Base-by-base conservation (phyloP, 495 filamentous ascomycete genomes). In the Neurospora tetrasperma region DNA sequence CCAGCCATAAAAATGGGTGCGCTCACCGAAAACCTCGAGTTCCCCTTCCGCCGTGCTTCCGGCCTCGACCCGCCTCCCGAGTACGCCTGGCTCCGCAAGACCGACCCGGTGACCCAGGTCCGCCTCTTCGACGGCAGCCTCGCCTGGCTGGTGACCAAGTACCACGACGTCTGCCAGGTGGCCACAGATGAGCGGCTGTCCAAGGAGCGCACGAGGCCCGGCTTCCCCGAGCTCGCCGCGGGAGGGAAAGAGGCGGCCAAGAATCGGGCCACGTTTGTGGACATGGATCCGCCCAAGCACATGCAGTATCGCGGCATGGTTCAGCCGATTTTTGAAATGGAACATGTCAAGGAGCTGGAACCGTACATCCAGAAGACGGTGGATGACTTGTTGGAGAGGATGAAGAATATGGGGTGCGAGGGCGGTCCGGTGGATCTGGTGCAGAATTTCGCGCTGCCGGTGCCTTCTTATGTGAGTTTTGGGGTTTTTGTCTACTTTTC, bases 271-370 rank as follows among this genome's bases (percentile, higher is more conserved):
- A 86, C 84, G 7, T 85, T 86, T 72, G 84, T 86, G 8, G 83
- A 86, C 71, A 84, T 85, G 84, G 84, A 85, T 71, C 76, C 82
- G 14, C 83, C 84, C 4, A 74, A 83, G 16, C 84, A 86, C 62
- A 83, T 80, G 80, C 76, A 77, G 16, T 80, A 85, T 66, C 76
- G 78, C 41, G 72, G 80, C 69, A 86, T 85, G 84, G 81, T 85
- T 3, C 80, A 84, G 73, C 70, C 78, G 0, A 72, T 82, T 31
- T 85, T 85, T 70, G 78, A 79, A 10, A 68, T 73, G 0, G 77
- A 82, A n/a, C 77, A 81, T 44, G 73, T 85, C 72, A 74, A 82
- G 31, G 76, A 73, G 39, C 69, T 84, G 71, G 73, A 79, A 44
- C 83, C 84, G 39, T 79, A 82, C 35, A 85, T 86, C 69, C 80